phyloP scores from a whole-genome alignment of 2,329 filamentous ascomycete genomes.

The Colletotrichum scovillei region DNA sequence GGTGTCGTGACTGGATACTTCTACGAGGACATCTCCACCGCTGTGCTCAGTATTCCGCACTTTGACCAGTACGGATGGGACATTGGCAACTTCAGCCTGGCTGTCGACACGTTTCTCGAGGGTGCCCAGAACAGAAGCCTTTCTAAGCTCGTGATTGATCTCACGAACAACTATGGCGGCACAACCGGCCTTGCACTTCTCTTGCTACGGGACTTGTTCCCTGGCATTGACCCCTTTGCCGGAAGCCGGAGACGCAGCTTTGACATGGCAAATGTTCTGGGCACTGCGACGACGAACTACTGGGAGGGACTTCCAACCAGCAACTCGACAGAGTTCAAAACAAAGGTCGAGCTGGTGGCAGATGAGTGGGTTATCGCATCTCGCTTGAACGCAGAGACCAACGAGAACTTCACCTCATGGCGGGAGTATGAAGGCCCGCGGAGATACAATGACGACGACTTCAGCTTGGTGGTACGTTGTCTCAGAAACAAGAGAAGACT shows the following conservation, averaged over 20 bases:
- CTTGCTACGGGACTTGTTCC: slow-evolving; percentile 14
- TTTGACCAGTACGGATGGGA: slow-evolving; percentile 20
- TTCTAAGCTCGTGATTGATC: background rate
- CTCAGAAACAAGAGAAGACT: too few species aligned
- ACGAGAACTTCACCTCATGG: slow-evolving; percentile 15
- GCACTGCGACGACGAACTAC: slow-evolving; percentile 1
- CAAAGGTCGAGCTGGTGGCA: background rate
- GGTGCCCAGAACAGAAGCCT: slow-evolving; percentile 3
- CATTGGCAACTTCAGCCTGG: slow-evolving; percentile 15
- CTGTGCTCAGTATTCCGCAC: slow-evolving; percentile 22
- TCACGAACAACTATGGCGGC: slow-evolving; percentile 26
- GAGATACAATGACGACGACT: background rate
- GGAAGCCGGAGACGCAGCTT: slow-evolving; percentile 19
- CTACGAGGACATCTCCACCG: slow-evolving; percentile 21
- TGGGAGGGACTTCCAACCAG: background rate
- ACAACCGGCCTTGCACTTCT: slow-evolving; percentile 7
- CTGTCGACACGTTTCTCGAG: background rate
- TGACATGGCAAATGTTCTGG: slow-evolving; percentile 15
- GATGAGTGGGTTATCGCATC: slow-evolving; percentile 17
- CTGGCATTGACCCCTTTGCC: slow-evolving; percentile 10
- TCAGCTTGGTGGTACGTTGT: slow-evolving; percentile 1
- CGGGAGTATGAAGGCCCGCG: slow-evolving; percentile 18
- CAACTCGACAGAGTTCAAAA: background rate
- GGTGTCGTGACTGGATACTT: slow-evolving; percentile 26
- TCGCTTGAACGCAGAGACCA: slow-evolving; percentile 12